A percentile compares a stretch with the other conserved stretches of the same genome.
Conservation (phyloP, 169 alveolate species). For the Plasmodium knowlesi region DNA sequence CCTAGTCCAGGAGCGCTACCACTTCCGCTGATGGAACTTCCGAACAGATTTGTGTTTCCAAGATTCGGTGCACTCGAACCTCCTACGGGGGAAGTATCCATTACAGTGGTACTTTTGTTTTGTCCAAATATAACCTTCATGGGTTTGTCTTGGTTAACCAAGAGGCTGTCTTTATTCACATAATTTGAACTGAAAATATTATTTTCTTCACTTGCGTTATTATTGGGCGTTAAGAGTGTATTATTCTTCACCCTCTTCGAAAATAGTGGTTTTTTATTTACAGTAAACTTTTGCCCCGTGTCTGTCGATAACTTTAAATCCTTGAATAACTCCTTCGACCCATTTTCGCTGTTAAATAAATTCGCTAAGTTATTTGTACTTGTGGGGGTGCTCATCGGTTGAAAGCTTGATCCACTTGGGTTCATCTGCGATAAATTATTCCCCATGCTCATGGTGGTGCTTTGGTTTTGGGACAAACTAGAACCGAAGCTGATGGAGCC, state of each 20-base stretch:
- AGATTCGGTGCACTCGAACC: not conserved
- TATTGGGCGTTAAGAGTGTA: conserved; percentile 9
- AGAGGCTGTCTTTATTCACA: conserved; percentile 43
- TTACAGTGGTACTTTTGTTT: not conserved
- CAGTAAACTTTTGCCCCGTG: conserved; percentile 35
- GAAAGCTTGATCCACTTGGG: not conserved
- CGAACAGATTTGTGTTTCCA: not conserved
- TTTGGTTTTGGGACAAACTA: not conserved
- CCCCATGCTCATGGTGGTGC: not conserved
- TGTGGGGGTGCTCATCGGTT: not conserved
- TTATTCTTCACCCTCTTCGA: conserved; percentile 29
- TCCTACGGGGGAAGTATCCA: not conserved
- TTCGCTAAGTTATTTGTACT: not conserved
- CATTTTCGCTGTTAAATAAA: conserved; percentile 37
- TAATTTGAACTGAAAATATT: conserved; percentile 65
- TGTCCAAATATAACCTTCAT: conserved; percentile 68
- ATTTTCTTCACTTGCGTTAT: not conserved
- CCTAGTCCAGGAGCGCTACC: not conserved
- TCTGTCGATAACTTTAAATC: conserved; percentile 47
- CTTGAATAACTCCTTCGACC: conserved; percentile 72
- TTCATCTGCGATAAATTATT: not conserved
- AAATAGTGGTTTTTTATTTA: conserved; percentile 66
- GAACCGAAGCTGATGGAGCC: not conserved
- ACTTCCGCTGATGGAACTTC: not conserved
- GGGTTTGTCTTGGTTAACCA: conserved; percentile 55